Base-by-base conservation (phyloP, 2,329 filamentous ascomycete species). In the Neophaeococcomyces aloes region DNA sequence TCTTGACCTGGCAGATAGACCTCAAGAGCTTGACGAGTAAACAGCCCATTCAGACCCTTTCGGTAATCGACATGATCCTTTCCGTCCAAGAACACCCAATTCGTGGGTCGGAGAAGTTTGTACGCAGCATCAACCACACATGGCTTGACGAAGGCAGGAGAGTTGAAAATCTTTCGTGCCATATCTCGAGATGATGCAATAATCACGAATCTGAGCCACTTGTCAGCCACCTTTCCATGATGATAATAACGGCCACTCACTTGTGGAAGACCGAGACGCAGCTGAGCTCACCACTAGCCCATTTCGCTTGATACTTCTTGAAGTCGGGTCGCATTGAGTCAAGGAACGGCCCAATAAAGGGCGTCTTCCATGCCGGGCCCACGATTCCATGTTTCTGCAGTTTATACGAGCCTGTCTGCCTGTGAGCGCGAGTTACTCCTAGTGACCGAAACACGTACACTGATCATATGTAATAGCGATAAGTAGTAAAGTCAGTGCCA, bases 181-280 rank as follows among this genome's bases (percentile, higher is more conserved):
- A 96, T 86, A 61, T 96, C 91, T 59, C 91, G 86, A 41, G 83
- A 87, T 14, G 88, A 93, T 27, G 88, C 89, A 61, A 98, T 94
- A 45, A 98, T 87, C 52, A 96, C 91, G 63, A 98, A 98, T 64
- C 86, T 93, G 55, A 2, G 25, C 29, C 7, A 33, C 10, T n/a
- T 3, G 27, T 38, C 15, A 42, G 32, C 32, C 25, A 38, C 27
- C 17, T 31, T 42, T 18, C 36, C 35, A 10, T 13, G 15, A 13
- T 29, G n/a, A 18, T 13, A 6, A 8, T 7, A 3, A 6, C 13
- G 23, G 14, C 30, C 21, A 53, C 79, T 56, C 76, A 94, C 86
- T 96, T 98, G 78, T 98, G 91, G 71, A 98, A 98, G 58, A 98
- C 87, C 2, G 88, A 95, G 49, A 98, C 91, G 61, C 91, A 98